Evolutionary conservation across 2,329 filamentous ascomycete species (phyloP).

Genomic region (Pestalotiopsis sp.): DNA sequence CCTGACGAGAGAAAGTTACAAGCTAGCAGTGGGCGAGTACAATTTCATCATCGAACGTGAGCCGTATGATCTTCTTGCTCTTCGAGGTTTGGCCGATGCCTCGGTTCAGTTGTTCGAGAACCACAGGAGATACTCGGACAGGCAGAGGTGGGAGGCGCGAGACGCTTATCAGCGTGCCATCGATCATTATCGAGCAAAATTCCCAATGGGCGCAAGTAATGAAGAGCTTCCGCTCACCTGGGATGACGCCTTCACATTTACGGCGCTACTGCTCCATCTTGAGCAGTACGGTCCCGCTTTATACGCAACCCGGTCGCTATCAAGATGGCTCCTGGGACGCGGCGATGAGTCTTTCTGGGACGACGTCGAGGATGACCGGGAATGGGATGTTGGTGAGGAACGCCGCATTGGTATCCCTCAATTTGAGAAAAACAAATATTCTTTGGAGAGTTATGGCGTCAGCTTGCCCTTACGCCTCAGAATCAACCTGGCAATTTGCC

Average conservation of each 20-base stretch:
- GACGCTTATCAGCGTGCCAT: constrained; percentile 53
- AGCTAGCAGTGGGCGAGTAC: constrained; percentile 60
- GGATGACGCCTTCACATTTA: constrained; percentile 84
- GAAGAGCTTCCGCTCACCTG: constrained; percentile 57
- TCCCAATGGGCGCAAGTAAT: constrained; percentile 25
- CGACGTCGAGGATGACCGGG: constrained; percentile 73
- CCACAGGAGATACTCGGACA: constrained; percentile 43
- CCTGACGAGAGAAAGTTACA: constrained; percentile 48
- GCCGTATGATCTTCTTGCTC: constrained; percentile 56
- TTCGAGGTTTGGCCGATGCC: constrained; percentile 60
- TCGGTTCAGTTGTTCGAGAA: constrained; percentile 51
- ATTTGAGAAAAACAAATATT: constrained; percentile 60
- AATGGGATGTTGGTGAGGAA: constrained; percentile 79
- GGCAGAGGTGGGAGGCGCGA: constrained; percentile 39
- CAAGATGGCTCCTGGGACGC: constrained; percentile 83
- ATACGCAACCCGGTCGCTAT: constrained; percentile 68
- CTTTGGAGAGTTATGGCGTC: constrained; percentile 66
- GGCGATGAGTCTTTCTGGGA: constrained; percentile 79
- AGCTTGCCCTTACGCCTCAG: constrained; percentile 81
- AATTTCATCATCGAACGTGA: constrained; percentile 53
- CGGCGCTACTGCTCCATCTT: constrained; percentile 74
- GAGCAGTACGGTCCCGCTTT: constrained; percentile 69
- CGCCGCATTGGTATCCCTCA: constrained; percentile 66
- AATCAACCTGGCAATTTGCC: constrained; percentile 80
- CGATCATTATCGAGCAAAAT: constrained; percentile 38